Percentiles rank a stretch among this genome's conserved stretches.
phyloP scores from a whole-genome alignment of 495 filamentous ascomycete genomes.

The Parachaetomium inaequale region DNA sequence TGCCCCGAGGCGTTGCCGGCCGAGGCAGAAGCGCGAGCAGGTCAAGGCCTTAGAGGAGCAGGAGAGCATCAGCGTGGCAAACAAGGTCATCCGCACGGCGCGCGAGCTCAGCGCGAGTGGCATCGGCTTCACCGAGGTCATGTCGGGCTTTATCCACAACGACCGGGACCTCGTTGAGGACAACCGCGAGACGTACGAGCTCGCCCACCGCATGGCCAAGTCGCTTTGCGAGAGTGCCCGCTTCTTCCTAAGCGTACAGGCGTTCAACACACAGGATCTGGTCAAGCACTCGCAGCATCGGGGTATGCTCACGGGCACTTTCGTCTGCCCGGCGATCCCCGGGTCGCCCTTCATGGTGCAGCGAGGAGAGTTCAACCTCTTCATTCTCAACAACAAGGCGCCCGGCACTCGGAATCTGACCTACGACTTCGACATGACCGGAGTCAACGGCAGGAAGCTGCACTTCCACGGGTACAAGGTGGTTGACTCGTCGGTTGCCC shows the following conservation, averaged over 20 bases:
- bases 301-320: constrained; percentile 59
- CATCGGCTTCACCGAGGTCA: constrained; percentile 60
- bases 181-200: constrained; percentile 49
- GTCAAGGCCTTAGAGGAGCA: constrained; percentile 27
- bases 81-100: constrained; percentile 41
- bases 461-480: constrained; percentile 62
- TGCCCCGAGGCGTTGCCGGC: constrained; percentile 14
- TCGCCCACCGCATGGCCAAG: constrained; percentile 51
- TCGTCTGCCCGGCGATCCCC: constrained; percentile 55
- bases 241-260: constrained; percentile 58
- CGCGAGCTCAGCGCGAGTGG: constrained; percentile 44
- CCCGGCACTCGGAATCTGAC: constrained; percentile 57
- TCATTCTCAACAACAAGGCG: constrained; percentile 49
- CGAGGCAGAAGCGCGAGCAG: constrained; percentile 15
- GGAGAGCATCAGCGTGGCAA: constrained; percentile 36
- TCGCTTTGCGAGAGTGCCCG: constrained; percentile 53
- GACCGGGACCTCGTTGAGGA: constrained; percentile 47
- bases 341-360: constrained; percentile 59
- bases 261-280: constrained; percentile 46
- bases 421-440: constrained; percentile 59
- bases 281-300: constrained; percentile 48
- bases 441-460: constrained; percentile 47
- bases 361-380: constrained; percentile 56
- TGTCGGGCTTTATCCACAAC: constrained; percentile 59
- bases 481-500: constrained; percentile 55